Conservation (phyloP, 495 filamentous ascomycete genomes). For the Lentithecium fluviatile region DNA sequence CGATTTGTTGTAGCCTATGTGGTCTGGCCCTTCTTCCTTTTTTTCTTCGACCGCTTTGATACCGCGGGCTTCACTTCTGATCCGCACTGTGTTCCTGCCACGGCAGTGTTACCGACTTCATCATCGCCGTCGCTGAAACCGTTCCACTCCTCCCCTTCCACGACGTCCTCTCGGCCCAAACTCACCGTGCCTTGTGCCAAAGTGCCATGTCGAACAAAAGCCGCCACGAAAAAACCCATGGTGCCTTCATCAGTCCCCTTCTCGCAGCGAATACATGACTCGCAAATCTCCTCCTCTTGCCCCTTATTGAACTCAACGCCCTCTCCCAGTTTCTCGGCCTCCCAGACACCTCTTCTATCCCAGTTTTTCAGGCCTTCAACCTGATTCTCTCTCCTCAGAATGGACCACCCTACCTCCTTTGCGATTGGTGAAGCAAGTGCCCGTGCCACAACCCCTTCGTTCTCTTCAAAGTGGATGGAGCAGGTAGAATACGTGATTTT, state of each 20-base stretch:
- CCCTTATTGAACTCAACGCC: conserved; percentile 19
- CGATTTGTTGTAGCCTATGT: no score
- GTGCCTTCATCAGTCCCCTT: conserved; percentile 76
- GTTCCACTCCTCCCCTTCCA: conserved; percentile 44
- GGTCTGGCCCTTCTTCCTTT: background rate
- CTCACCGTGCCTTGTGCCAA: background rate
- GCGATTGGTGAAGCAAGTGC: conserved; percentile 68
- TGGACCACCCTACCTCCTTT: conserved; percentile 67
- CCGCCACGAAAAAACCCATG: conserved; percentile 71
- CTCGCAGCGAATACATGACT: conserved; percentile 78
- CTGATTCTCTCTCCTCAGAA: conserved; percentile 69
- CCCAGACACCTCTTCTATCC: conserved; percentile 60
- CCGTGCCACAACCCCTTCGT: conserved; percentile 75
- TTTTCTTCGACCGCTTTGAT: background rate
- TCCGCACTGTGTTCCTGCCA: no score
- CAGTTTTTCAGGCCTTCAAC: conserved; percentile 68
- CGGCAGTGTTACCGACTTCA: background rate
- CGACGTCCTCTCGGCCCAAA: conserved; percentile 5
- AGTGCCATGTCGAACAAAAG: conserved; percentile 56
- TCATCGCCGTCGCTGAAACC: conserved; percentile 45
- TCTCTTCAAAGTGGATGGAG: conserved; percentile 80
- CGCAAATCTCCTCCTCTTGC: conserved; percentile 49
- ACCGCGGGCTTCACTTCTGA: background rate
- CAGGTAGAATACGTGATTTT: conserved; percentile 91
- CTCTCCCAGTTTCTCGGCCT: conserved; percentile 18